phyloP scores from a whole-genome alignment of 306 rosid genomes.

The Quercus cerris region DNA sequence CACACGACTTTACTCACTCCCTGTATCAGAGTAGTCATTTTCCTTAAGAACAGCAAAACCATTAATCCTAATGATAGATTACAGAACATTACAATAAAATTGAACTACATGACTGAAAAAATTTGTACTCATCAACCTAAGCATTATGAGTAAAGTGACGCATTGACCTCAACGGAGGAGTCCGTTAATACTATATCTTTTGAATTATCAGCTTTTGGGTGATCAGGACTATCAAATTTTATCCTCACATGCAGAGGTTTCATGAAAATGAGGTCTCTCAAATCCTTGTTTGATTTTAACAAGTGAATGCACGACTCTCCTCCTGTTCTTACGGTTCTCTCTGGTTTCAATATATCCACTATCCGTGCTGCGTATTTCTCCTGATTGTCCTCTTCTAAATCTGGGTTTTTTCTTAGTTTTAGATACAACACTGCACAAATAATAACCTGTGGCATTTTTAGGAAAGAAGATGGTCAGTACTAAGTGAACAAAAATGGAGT shows the following conservation, averaged over 20 bases:
- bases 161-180: conserved; percentile 54
- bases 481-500: not conserved
- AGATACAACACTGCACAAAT: conserved; percentile 54
- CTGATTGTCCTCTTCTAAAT: conserved; percentile 32
- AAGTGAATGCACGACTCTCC: conserved; percentile 55
- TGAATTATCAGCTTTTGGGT: conserved; percentile 67
- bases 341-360: conserved; percentile 47
- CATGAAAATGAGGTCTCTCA: conserved; percentile 69
- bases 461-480: conserved; percentile 4
- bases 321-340: conserved; percentile 40
- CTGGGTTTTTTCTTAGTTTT: conserved; percentile 41
- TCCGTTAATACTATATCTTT: conserved; percentile 64
- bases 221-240: conserved; percentile 53
- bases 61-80: not conserved
- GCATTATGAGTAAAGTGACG: conserved; percentile 36
- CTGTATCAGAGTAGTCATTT: not conserved
- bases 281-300: conserved; percentile 48
- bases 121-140: not conserved
- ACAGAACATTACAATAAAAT: not conserved
- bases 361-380: conserved; percentile 60
- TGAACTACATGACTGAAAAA: not conserved
- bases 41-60: not conserved
- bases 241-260: conserved; percentile 68
- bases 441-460: conserved; percentile 51
- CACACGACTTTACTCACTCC: not conserved